Base-by-base conservation (phyloP, 805 yeast genomes). In the Wickerhamiella nectarea region DNA sequence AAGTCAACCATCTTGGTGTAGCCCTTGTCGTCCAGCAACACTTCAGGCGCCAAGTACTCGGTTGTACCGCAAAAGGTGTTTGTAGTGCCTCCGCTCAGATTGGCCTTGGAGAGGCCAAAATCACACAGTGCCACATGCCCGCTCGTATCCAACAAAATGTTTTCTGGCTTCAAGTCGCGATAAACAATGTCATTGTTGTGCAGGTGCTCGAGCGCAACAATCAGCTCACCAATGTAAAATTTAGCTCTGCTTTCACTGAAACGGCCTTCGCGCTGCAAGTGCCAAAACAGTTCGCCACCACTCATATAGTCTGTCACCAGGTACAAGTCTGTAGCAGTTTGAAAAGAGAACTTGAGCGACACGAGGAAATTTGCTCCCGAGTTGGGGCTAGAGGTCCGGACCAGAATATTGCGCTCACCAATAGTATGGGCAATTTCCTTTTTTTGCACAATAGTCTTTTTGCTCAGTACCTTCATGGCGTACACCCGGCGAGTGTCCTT, bases 1-100 rank as follows among this genome's bases (percentile, higher is more conserved):
- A 91, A 91, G 62, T 91, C 98, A 48, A 91, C 98, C 97, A 91
- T 89, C 63, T 87, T 86, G 31, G 97, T 91, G 66, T 91, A 91
- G 14, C 98, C 98, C 44, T 83, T 74, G 62, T 91, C 98, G 65
- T 91, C 97, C 43, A 91, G 70, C 52, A 91, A 69, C 14, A 91
- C 93, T 63, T 91, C 98, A 2, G 98, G 98, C 0, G 98, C 98
- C 50, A 91, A 70, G 62, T 91, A 91, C 66, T 91, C 98, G 6
- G 98, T 91, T 17, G 98, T 91, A 46, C 98, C 98, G 64, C 98
- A 91, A 56, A 91, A 91, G 0, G 98, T 91, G 62, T 89, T 91
- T 34, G 96, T 86, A 46, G 84, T 83, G 51, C 71, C 76, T 43
- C 79, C 76, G 45, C 82, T 70, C 51, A 89, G 66, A 59, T 87